A percentile compares a stretch with the other conserved stretches of the same genome.
Evolutionary conservation across 805 yeast species (phyloP).

Genomic region (Starmerella apicola): DNA sequence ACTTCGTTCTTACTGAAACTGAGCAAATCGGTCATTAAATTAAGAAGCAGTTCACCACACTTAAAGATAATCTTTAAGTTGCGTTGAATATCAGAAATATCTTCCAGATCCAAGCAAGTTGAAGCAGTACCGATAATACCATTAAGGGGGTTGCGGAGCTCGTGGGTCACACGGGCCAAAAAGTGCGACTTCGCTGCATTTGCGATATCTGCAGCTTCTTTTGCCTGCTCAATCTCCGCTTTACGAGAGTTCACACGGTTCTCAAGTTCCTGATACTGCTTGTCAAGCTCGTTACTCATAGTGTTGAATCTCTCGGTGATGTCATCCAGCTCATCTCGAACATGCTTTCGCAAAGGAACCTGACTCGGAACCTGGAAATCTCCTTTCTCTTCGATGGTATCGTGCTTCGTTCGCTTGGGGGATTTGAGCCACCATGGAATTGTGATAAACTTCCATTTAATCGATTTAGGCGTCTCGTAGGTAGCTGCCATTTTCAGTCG

Average conservation of each 20-base stretch:
- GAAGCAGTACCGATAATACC: constrained; percentile 96
- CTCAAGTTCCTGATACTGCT: constrained; percentile 74
- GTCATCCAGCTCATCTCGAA: constrained; percentile 71
- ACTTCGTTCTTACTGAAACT: constrained; percentile 88
- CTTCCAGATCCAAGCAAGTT: constrained; percentile 77
- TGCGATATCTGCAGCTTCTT: constrained; percentile 72
- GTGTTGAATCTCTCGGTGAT: constrained; percentile 79
- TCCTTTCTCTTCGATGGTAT: constrained; percentile 1
- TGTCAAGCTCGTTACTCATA: constrained; percentile 84
- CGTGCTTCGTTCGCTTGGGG: constrained; percentile 1
- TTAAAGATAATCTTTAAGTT: constrained; percentile 73
- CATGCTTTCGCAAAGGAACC: constrained; percentile 18
- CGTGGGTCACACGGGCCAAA: constrained; percentile 86
- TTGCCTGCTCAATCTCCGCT: constrained; percentile 73
- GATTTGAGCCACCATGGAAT: constrained; percentile 18
- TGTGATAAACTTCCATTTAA: constrained; percentile 12
- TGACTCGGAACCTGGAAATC: constrained; percentile 20
- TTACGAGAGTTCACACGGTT: constrained; percentile 81
- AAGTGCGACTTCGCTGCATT: constrained; percentile 93
- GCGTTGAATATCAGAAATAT: constrained; percentile 46
- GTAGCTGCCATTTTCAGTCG: constrained; percentile 21
- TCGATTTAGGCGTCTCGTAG: constrained; percentile 17
- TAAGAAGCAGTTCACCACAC: constrained; percentile 80
- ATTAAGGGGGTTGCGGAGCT: constrained; percentile 85
- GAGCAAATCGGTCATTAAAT: constrained; percentile 77